Conservation (phyloP, 2,329 filamentous ascomycete genomes). For the Didymella lethalis region DNA sequence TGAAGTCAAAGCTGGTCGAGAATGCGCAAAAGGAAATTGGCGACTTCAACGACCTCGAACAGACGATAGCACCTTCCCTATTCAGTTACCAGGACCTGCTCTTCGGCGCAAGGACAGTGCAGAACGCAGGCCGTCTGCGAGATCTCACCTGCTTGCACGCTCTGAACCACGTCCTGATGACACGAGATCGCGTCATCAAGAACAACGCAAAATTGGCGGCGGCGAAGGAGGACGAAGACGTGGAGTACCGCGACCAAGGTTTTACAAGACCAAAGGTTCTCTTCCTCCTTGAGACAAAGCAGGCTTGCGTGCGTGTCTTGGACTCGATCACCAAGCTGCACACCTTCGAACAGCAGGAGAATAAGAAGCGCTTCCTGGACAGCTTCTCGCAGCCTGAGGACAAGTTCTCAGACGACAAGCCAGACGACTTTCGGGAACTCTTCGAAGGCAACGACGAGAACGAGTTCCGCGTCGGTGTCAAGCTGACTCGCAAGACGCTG, state of each 20-base stretch:
- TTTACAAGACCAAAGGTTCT: slow-evolving; percentile 95
- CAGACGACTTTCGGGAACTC: slow-evolving; percentile 85
- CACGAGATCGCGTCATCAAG: slow-evolving; percentile 88
- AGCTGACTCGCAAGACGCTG: slow-evolving; percentile 94
- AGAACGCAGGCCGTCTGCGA: slow-evolving; percentile 73
- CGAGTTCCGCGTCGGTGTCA: slow-evolving; percentile 94
- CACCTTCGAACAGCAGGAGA: slow-evolving; percentile 90
- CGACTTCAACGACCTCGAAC: slow-evolving; percentile 68
- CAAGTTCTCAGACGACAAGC: slow-evolving; percentile 75
- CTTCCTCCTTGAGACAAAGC: slow-evolving; percentile 86
- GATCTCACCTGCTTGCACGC: slow-evolving; percentile 81
- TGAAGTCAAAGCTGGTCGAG: slow-evolving; percentile 45
- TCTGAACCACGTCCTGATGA: slow-evolving; percentile 93
- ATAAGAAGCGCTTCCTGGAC: slow-evolving; percentile 90
- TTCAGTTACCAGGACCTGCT: slow-evolving; percentile 86
- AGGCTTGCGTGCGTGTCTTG: slow-evolving; percentile 81
- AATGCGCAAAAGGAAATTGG: slow-evolving; percentile 45
- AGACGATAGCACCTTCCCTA: slow-evolving; percentile 72
- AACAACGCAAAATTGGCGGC: slow-evolving; percentile 83
- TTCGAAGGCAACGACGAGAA: slow-evolving; percentile 97
- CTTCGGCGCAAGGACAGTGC: slow-evolving; percentile 73
- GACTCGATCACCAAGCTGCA: slow-evolving; percentile 78
- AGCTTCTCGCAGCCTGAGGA: slow-evolving; percentile 75
- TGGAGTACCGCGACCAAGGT: slow-evolving; percentile 88
- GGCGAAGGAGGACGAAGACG: slow-evolving; percentile 65